Conservation (phyloP, 371 early-diverging fungal species). For the Coemansia sp. region DNA sequence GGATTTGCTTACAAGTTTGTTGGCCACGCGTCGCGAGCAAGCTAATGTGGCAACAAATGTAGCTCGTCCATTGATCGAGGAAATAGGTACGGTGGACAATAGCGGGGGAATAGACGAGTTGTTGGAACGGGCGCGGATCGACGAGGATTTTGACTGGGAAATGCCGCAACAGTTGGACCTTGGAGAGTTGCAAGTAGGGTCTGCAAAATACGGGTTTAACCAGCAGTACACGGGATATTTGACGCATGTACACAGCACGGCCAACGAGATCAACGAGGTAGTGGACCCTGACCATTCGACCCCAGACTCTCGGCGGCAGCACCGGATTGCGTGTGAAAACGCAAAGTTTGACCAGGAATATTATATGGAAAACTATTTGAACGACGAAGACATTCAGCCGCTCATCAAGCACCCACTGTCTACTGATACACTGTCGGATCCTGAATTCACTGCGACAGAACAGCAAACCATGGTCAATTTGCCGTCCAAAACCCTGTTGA, state of each 20-base stretch:
- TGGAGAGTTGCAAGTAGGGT: slow-evolving; percentile 11
- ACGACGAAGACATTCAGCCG: slow-evolving; percentile 71
- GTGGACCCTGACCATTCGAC: slow-evolving; percentile 71
- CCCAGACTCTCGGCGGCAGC: slow-evolving; percentile 59
- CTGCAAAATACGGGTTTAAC: slow-evolving; percentile 86
- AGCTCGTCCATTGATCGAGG: slow-evolving; percentile 65
- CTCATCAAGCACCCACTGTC: slow-evolving; percentile 69
- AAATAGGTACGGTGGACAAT: slow-evolving; percentile 53
- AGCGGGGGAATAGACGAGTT: background rate
- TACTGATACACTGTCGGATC: background rate
- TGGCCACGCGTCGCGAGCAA: slow-evolving; percentile 55
- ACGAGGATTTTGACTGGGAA: slow-evolving; percentile 82
- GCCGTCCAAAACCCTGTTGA: slow-evolving; percentile 59
- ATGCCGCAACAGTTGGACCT: slow-evolving; percentile 65
- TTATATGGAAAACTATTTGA: slow-evolving; percentile 65
- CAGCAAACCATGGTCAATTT: slow-evolving; percentile 69
- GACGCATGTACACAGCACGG: slow-evolving; percentile 71
- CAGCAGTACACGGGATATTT: slow-evolving; percentile 77
- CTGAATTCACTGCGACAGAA: slow-evolving; percentile 70
- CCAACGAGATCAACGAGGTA: slow-evolving; percentile 82
- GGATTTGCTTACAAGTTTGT: slow-evolving; percentile 78
- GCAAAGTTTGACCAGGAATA: slow-evolving; percentile 86
- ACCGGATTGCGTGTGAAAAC: slow-evolving; percentile 69
- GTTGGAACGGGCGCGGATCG: slow-evolving; percentile 20
- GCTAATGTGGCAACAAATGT: background rate